A percentile compares a stretch with the other conserved stretches of the same genome.
Conservation (phyloP, 805 yeast genomes). For the Saturnispora halmiae region DNA sequence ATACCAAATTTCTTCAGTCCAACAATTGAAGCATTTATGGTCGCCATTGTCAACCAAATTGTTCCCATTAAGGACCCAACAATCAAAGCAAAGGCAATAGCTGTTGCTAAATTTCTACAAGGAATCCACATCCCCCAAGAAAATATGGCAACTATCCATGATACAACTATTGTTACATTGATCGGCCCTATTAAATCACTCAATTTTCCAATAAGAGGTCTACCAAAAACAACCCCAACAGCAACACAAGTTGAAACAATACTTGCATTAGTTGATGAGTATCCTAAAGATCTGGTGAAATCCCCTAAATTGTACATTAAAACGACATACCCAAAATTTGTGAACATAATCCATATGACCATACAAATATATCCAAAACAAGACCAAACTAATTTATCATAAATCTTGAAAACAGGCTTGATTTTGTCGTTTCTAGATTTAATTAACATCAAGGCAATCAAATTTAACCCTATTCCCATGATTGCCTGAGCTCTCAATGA, state of each 20-base stretch:
- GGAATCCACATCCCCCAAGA: slow-evolving; percentile 50
- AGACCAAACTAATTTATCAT: slow-evolving; percentile 33
- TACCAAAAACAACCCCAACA: slow-evolving; percentile 44
- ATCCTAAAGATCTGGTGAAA: slow-evolving; percentile 52
- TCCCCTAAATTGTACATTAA: slow-evolving; percentile 51
- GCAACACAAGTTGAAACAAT: slow-evolving; percentile 51
- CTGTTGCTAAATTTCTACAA: slow-evolving; percentile 46
- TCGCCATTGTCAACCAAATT: slow-evolving; percentile 46
- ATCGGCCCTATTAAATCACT: slow-evolving; percentile 45
- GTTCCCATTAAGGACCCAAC: slow-evolving; percentile 54
- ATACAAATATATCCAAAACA: slow-evolving; percentile 29
- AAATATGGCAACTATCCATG: slow-evolving; percentile 33
- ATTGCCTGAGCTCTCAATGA: slow-evolving; percentile 41
- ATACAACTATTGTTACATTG: slow-evolving; percentile 33
- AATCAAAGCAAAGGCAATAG: slow-evolving; percentile 42
- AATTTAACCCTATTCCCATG: slow-evolving; percentile 28
- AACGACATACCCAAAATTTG: slow-evolving; percentile 53
- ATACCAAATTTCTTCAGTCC: slow-evolving; percentile 46
- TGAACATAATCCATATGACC: slow-evolving; percentile 34
- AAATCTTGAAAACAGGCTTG: slow-evolving; percentile 29
- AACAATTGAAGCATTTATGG: slow-evolving; percentile 41
- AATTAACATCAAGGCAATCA: slow-evolving; percentile 28
- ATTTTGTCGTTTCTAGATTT: slow-evolving; percentile 32
- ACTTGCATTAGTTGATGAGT: slow-evolving; percentile 44
- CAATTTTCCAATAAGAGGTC: slow-evolving; percentile 46